Evolutionary conservation across 1,139 yeast species (phyloP).

Genomic region (Yamadazyma conglobata): DNA sequence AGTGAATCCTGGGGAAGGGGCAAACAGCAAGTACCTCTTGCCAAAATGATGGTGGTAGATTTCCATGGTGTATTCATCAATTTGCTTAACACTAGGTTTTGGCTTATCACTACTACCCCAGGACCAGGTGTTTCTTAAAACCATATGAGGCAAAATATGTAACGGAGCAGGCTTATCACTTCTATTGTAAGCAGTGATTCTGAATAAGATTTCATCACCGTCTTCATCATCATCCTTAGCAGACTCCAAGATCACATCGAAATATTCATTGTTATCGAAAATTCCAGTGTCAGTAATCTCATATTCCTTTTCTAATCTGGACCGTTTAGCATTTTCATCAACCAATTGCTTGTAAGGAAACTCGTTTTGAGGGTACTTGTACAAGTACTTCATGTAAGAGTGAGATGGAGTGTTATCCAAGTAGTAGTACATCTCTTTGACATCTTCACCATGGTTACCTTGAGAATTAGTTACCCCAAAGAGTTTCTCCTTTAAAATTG

Average conservation of each 20-base stretch:
- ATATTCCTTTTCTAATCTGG: conserved; percentile 63
- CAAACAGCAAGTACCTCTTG: conserved; percentile 65
- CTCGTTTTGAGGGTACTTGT: conserved; percentile 84
- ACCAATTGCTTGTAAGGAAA: conserved; percentile 82
- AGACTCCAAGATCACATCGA: conserved; percentile 88
- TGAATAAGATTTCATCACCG: conserved; percentile 80
- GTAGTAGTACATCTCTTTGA: conserved; percentile 77
- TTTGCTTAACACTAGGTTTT: conserved; percentile 51
- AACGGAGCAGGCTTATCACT: conserved; percentile 82
- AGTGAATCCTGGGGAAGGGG: conserved; percentile 81
- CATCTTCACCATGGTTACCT: conserved; percentile 96
- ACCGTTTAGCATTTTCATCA: conserved; percentile 62
- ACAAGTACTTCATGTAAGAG: conserved; percentile 86
- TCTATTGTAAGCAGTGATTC: conserved; percentile 88
- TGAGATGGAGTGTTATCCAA: conserved; percentile 93
- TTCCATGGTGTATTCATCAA: conserved; percentile 48
- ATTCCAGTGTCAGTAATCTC: conserved; percentile 76
- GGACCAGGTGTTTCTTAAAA: conserved; percentile 89
- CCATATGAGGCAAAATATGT: conserved; percentile 81
- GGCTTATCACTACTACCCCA: conserved; percentile 68
- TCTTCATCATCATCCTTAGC: conserved; percentile 88
- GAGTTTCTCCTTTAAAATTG: conserved; percentile 78
- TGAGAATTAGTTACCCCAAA: conserved; percentile 91
- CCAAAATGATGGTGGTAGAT: conserved; percentile 75
- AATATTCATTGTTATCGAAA: conserved; percentile 77